These are phyloP conservation scores for Clarireedia monteithiana DNA, from an alignment of 2,329 filamentous ascomycete genomes.

Conservation along the genomic window DNA sequence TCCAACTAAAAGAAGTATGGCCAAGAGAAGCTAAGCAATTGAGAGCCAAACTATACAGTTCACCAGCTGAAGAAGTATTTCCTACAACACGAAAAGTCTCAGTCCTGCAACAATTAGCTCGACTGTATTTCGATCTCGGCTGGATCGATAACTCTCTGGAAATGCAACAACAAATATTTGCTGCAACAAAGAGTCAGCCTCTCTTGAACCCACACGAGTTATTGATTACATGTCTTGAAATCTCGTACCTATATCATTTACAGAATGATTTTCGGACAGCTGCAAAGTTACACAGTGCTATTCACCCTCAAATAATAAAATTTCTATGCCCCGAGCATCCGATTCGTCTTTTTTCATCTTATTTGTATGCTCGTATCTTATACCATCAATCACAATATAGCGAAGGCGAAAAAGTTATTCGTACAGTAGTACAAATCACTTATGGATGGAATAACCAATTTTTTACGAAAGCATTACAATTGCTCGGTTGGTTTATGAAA, in stretches of 20 bases:
- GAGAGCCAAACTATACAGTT: not conserved
- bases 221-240: not conserved
- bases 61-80: too few species aligned
- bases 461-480: not conserved
- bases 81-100: not conserved
- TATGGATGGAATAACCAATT: not conserved
- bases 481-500: not conserved
- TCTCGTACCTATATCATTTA: not conserved
- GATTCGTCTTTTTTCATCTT: not conserved
- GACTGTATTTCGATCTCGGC: not conserved
- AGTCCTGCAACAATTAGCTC: not conserved
- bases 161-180: not conserved
- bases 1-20: not conserved
- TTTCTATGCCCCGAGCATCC: not conserved
- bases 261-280: not conserved
- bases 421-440: not conserved
- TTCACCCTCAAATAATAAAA: not conserved
- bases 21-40: not conserved
- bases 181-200: not conserved
- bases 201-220: not conserved
- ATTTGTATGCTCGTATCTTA: not conserved
- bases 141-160: too few species aligned
- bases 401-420: not conserved
- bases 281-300: not conserved
- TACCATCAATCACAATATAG: rapidly evolving